Base-by-base conservation (phyloP, 2,329 filamentous ascomycete genomes). In the Dactylellina drechsleri region DNA sequence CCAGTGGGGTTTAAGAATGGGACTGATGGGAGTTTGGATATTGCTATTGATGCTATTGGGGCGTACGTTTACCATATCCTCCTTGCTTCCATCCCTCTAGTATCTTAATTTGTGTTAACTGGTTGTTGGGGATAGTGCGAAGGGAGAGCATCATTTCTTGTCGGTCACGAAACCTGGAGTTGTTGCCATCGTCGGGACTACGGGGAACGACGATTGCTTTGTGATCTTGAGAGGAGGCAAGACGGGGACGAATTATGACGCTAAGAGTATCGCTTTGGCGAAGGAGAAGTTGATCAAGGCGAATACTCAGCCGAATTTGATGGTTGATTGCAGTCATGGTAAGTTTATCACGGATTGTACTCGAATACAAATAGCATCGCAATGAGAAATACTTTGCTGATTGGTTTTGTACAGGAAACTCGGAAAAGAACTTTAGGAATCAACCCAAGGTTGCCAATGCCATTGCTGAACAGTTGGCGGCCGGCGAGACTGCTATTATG, bases 1-100 rank as follows among this genome's bases (percentile, higher is more conserved):
- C 95, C 95, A 20, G 93, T 99, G 78, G 95, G 95, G 73, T 99
- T 97, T 90, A 99, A 99, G 89, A 99, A 99, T 83, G 95, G 95
- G 76, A 99, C 95, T 23, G 95, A 99, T 80, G 95, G 95, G 49
- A 92, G 91, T 79, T 85, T 99, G 67, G 89, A 88, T 28, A 93
- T 98, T 18, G 93, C 94, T 18, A 96, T 98, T 80, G 95, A 99
- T 82, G 95, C 95, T 40, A 97, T 98, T 81, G 95, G 94, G 73
- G 90, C 92, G 78, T 79, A 65, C 49, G 78, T 78, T 16, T 23
- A 83, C 84, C 1, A 59, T 52, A 23, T 23, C 23, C 76, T 78
- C 18, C 20, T 20, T 83, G 84, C 1, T 60, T 31, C 52, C 31
- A 57, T 45, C 41, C 26, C 31, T 18, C n/a, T 15, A 47, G 5